Evolutionary conservation across 139 green algal species (phyloP).

Genomic region (Chlamydomonas applanata): DNA sequence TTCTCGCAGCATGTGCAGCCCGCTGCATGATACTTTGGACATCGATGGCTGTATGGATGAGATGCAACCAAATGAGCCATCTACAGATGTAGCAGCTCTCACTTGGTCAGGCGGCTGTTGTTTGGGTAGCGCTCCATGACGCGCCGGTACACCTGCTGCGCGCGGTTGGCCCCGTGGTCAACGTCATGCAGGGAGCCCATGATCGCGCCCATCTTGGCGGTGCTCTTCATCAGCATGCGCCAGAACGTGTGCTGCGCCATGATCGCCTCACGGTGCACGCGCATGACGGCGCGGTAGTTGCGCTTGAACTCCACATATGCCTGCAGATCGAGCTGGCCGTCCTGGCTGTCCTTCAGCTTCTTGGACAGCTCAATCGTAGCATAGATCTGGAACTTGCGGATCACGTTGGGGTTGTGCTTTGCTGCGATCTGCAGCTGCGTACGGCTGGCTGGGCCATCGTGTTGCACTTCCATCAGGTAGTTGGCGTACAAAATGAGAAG

Average conservation of each 20-base stretch:
- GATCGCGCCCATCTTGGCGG: neutral
- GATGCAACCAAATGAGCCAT: neutral
- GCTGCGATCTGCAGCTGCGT: slow-evolving; percentile 46
- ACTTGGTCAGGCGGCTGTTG: slow-evolving; percentile 25
- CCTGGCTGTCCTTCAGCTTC: slow-evolving; percentile 19
- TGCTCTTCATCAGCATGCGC: slow-evolving; percentile 14
- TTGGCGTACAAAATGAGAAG: slow-evolving; percentile 39
- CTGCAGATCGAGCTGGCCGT: slow-evolving; percentile 32
- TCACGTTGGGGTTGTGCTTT: slow-evolving; percentile 26
- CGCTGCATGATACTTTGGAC: too few relatives aligned
- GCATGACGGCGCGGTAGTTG: slow-evolving; percentile 24
- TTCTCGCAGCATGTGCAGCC: too few relatives aligned
- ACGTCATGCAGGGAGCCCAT: slow-evolving; percentile 9
- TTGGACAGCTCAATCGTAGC: slow-evolving; percentile 20
- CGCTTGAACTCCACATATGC: slow-evolving; percentile 36
- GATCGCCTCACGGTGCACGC: slow-evolving; percentile 24
- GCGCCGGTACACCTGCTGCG: slow-evolving; percentile 1
- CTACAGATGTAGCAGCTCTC: neutral
- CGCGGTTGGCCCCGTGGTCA: neutral
- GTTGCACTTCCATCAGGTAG: slow-evolving; percentile 34
- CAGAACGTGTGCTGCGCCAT: slow-evolving; percentile 16
- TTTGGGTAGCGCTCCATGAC: slow-evolving; percentile 45
- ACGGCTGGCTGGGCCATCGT: slow-evolving; percentile 30
- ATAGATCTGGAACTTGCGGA: slow-evolving; percentile 14
- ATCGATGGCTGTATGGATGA: neutral